Evolutionary conservation across 2,329 filamentous ascomycete genomes (phyloP).

Genomic region (Stemphylium beticola): DNA sequence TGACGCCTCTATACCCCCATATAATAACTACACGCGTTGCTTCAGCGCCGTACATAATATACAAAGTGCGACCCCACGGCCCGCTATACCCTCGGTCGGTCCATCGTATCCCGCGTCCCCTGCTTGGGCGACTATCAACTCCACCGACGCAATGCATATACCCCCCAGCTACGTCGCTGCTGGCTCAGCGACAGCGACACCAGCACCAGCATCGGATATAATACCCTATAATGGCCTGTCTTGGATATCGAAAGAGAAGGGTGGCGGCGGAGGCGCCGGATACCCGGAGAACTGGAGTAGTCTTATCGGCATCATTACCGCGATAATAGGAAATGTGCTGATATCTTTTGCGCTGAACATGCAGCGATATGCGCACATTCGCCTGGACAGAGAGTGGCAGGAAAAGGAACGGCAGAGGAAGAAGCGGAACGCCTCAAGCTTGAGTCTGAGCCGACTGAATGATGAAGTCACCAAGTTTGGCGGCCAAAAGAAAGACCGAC

Average conservation of each 20-base stretch:
- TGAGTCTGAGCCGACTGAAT: conserved; percentile 45
- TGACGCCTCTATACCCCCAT: neutral
- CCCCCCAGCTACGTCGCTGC: conserved; percentile 32
- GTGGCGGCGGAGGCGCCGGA: conserved; percentile 11
- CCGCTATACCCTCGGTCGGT: conserved; percentile 3
- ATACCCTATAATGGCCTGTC: conserved; percentile 13
- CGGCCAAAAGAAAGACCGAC: conserved; percentile 9
- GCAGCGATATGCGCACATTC: conserved; percentile 92
- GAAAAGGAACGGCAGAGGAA: conserved; percentile 51
- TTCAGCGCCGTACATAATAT: neutral
- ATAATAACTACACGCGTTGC: conserved; percentile 3
- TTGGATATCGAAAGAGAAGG: conserved; percentile 15
- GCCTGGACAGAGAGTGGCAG: conserved; percentile 73
- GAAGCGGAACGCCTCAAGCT: conserved; percentile 49
- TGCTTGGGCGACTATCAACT: conserved; percentile 7
- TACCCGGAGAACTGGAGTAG: conserved; percentile 73
- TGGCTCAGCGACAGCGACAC: conserved; percentile 24
- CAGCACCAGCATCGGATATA: conserved; percentile 15
- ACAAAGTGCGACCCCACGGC: neutral
- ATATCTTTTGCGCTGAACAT: conserved; percentile 97
- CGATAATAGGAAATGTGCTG: conserved; percentile 89
- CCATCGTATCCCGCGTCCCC: neutral
- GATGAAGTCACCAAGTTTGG: conserved; percentile 35
- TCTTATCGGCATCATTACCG: conserved; percentile 90
- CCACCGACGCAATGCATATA: conserved; percentile 31